These are phyloP conservation scores for Reutealis trisperma DNA, from an alignment of 345 rosid species.

Conservation along the genomic window DNA sequence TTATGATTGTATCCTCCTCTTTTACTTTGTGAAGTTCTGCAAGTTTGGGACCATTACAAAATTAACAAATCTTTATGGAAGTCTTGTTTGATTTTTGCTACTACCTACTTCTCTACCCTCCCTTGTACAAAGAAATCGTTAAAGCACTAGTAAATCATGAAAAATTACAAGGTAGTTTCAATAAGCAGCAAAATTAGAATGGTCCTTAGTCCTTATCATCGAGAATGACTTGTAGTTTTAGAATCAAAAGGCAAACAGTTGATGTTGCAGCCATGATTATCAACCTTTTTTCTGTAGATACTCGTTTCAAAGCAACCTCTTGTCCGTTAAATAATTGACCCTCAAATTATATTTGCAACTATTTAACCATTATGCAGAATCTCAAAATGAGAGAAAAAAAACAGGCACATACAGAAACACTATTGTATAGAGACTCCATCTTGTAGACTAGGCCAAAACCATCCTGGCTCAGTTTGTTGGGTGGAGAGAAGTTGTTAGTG, in stretches of 20 bases:
- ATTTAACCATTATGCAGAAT: not conserved
- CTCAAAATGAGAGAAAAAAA: not conserved
- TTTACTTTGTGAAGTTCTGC: too few relatives aligned
- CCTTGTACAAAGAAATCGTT: not conserved
- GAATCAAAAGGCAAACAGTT: too few relatives aligned
- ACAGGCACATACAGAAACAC: not conserved
- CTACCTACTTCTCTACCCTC: too few relatives aligned
- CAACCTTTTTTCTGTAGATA: too few relatives aligned
- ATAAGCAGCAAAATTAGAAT: not conserved
- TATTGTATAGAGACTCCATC: conserved; percentile 16
- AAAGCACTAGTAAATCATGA: too few relatives aligned
- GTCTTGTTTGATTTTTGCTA: not conserved
- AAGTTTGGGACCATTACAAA: not conserved
- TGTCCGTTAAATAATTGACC: conserved; percentile 61
- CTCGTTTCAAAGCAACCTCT: conserved; percentile 73
- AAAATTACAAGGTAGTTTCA: not conserved
- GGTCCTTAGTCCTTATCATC: conserved; percentile 21
- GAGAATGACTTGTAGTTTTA: too few relatives aligned
- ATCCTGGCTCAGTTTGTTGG: conserved; percentile 34
- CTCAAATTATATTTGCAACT: conserved; percentile 30
- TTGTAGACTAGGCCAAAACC: conserved; percentile 37
- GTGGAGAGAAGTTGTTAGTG: conserved; percentile 31
- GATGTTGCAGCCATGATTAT: too few relatives aligned
- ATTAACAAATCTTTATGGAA: not conserved
- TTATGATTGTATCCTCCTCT: not conserved